These are phyloP conservation scores for Plasmodium falciparum DNA, from an alignment of 169 alveolate genomes.

Conservation along the genomic window DNA sequence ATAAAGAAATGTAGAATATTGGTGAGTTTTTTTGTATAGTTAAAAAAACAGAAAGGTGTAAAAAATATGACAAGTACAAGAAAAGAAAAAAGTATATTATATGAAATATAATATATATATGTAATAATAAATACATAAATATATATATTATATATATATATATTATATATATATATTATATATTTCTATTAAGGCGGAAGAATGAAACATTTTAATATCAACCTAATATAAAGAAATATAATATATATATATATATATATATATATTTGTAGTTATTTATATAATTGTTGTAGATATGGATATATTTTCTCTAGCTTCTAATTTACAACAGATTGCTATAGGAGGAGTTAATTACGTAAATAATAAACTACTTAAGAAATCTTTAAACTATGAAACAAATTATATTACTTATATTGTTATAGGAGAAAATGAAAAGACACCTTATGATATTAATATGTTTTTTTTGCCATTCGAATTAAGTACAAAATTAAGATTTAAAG, in stretches of 20 bases:
- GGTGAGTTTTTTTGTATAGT: no score
- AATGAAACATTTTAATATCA: no score
- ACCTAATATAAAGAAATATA: no score
- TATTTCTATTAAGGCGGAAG: no score
- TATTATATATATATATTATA: no score
- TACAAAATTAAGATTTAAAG: slow-evolving; percentile 37
- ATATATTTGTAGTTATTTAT: no score
- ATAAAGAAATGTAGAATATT: no score
- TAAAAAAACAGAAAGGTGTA: neutral
- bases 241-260: no score
- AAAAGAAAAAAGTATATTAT: neutral
- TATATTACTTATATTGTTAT: slow-evolving; percentile 62
- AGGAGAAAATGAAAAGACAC: slow-evolving; percentile 75
- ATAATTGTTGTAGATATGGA: slow-evolving; percentile 20
- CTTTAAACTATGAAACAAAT: slow-evolving; percentile 10
- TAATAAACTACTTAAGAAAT: slow-evolving; percentile 51
- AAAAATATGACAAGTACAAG: neutral
- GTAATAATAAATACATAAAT: neutral
- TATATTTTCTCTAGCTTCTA: slow-evolving; percentile 76
- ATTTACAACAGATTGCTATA: slow-evolving; percentile 74
- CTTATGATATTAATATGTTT: slow-evolving; percentile 66
- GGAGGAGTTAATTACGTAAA: slow-evolving; percentile 72
- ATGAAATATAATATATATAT: neutral
- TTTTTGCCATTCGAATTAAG: slow-evolving; percentile 53
- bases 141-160: neutral